Percentiles rank a stretch among this genome's conserved stretches.
These are phyloP conservation scores for Solanum paucissectum DNA, from an alignment of 257 asterid species.

Conservation along the genomic window DNA sequence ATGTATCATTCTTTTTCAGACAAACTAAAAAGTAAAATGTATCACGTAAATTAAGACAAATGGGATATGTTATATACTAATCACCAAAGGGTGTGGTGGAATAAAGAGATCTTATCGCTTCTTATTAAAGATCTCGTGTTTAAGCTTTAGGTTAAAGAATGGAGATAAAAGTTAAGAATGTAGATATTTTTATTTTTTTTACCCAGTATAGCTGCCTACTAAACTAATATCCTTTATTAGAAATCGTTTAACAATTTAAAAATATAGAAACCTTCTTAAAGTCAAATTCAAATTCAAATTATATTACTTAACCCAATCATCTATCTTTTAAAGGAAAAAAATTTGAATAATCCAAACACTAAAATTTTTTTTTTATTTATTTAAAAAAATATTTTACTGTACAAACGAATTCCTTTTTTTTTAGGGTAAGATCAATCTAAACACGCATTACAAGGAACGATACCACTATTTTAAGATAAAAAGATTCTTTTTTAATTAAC, in stretches of 20 bases:
- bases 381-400: not conserved
- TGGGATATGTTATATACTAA: not conserved
- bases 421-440: not conserved
- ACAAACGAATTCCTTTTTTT: too few species aligned
- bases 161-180: too few species aligned
- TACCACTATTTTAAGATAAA: not conserved
- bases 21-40: accelerated
- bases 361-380: not conserved
- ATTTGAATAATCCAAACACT: not conserved
- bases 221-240: too few species aligned
- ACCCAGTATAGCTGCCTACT: not conserved
- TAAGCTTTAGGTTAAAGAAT: accelerated
- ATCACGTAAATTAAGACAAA: not conserved
- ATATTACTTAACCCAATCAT: not conserved
- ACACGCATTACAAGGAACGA: not conserved
- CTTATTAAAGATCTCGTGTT: not conserved
- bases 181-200: too few species aligned
- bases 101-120: not conserved
- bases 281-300: not conserved
- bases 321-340: not conserved
- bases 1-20: not conserved
- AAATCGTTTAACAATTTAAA: not conserved
- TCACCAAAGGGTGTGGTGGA: not conserved
- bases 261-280: not conserved
- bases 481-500: not conserved